A percentile compares a stretch with the other conserved stretches of the same genome.
These are phyloP conservation scores for Helicocarpus griseus DNA, from an alignment of 2,329 filamentous ascomycete genomes.

Conservation along the genomic window DNA sequence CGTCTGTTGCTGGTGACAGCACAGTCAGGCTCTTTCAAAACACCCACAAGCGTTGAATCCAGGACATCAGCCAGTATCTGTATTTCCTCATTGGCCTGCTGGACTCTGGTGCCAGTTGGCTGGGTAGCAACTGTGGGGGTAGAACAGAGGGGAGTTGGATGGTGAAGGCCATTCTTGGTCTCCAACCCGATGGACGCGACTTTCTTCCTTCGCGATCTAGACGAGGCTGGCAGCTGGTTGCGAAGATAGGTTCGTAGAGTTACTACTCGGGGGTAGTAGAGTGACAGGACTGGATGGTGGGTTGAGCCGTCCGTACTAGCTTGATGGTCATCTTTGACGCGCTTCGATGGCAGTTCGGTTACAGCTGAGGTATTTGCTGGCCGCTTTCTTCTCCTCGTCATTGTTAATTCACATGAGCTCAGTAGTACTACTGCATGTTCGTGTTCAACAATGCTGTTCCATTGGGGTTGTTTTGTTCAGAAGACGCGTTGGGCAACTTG, in stretches of 20 bases:
- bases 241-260: slow-evolving; percentile 64
- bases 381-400: slow-evolving; percentile 37
- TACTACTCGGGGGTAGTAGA: slow-evolving; percentile 57
- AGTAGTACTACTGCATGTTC: too few species aligned
- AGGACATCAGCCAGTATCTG: slow-evolving; percentile 47
- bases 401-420: slow-evolving; percentile 10
- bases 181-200: slow-evolving; percentile 28
- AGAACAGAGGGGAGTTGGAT: background rate
- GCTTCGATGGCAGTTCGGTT: background rate
- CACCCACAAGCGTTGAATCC: slow-evolving; percentile 60
- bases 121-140: too few species aligned
- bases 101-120: background rate
- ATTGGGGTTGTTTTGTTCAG: background rate
- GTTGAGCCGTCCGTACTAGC: background rate
- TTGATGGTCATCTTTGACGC: slow-evolving; percentile 2
- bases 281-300: slow-evolving; percentile 54
- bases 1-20: slow-evolving; percentile 32
- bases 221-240: slow-evolving; percentile 54
- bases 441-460: background rate
- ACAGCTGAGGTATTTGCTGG: slow-evolving; percentile 18
- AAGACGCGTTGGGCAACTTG: background rate
- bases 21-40: slow-evolving; percentile 26
- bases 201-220: slow-evolving; percentile 43
- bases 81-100: background rate
- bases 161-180: slow-evolving; percentile 2